These are phyloP conservation scores for Penicillium sumatraense DNA, from an alignment of 2,329 filamentous ascomycete species.

Conservation along the genomic window DNA sequence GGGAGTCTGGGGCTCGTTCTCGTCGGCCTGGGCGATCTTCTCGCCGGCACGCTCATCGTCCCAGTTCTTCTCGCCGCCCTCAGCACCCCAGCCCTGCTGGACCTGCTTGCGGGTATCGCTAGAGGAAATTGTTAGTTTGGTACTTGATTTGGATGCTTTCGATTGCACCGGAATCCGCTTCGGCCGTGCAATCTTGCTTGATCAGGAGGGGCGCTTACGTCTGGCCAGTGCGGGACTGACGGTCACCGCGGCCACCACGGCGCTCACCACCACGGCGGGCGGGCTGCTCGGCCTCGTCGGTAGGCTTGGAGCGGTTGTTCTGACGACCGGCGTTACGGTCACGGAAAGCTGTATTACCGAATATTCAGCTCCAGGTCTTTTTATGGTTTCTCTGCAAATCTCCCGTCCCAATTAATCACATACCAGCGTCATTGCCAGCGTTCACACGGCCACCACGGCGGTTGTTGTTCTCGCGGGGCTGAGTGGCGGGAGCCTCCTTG, in stretches of 20 bases:
- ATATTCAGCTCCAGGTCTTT: neutral
- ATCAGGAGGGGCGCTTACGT: conserved; percentile 52
- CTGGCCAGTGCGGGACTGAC: conserved; percentile 65
- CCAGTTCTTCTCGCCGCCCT: conserved; percentile 80
- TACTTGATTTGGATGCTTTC: neutral
- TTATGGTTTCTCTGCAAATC: neutral
- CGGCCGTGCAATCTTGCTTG: neutral
- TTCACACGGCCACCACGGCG: conserved; percentile 56
- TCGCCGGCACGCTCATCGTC: conserved; percentile 92
- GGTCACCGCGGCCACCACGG: conserved; percentile 54
- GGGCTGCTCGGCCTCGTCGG: conserved; percentile 65
- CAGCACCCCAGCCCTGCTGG: conserved; percentile 85
- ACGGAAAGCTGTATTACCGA: conserved; percentile 71
- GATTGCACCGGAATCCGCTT: neutral
- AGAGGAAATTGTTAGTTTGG: conserved; percentile 26
- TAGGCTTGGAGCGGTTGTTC: conserved; percentile 80
- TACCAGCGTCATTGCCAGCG: conserved; percentile 86
- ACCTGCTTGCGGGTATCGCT: conserved; percentile 56
- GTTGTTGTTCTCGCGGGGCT: conserved; percentile 43
- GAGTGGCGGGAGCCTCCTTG: conserved; percentile 65
- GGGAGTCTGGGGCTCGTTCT: conserved; percentile 68
- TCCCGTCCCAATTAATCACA: conserved; percentile 45
- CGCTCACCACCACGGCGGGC: conserved; percentile 54
- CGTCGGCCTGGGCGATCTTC: conserved; percentile 82
- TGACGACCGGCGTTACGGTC: conserved; percentile 80